Conservation (phyloP, 169 alveolate species). For the Cryptosporidium bovis region DNA sequence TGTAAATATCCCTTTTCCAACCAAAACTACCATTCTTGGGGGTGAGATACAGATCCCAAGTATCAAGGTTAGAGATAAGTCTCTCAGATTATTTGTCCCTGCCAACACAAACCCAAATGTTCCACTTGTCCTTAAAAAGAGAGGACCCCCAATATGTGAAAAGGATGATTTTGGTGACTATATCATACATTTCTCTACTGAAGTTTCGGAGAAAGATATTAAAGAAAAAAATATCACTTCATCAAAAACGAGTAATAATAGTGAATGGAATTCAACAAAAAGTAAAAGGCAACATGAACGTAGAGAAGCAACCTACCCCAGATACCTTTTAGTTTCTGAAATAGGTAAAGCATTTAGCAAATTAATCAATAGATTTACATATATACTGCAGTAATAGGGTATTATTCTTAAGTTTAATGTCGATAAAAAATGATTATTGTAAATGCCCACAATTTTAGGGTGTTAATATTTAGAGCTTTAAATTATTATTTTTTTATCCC, state of each 20-base stretch:
- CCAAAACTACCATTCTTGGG: slow-evolving; percentile 84
- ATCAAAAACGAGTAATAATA: not conserved
- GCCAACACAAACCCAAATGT: slow-evolving; percentile 85
- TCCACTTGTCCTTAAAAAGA: slow-evolving; percentile 82
- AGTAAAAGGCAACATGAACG: not conserved
- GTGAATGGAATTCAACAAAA: not conserved
- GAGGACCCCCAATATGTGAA: slow-evolving; percentile 87
- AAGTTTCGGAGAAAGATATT: not conserved
- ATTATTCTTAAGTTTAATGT: no score
- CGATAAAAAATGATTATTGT: no score
- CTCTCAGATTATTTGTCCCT: slow-evolving; percentile 31
- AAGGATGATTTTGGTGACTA: slow-evolving; percentile 84
- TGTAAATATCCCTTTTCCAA: slow-evolving; percentile 87
- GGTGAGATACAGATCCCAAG: slow-evolving; percentile 87
- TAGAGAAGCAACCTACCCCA: no score
- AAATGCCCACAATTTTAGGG: no score
- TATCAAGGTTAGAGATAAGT: slow-evolving; percentile 75
- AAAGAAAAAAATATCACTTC: no score
- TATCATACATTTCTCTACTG: slow-evolving; percentile 80
- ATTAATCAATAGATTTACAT: not conserved
- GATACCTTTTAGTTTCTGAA: no score
- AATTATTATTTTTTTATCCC: no score
- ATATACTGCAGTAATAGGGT: no score
- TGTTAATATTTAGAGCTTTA: no score
- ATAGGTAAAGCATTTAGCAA: not conserved